Evolutionary conservation across 2,329 filamentous ascomycete genomes (phyloP).

Genomic region (Davidsoniella virescens): DNA sequence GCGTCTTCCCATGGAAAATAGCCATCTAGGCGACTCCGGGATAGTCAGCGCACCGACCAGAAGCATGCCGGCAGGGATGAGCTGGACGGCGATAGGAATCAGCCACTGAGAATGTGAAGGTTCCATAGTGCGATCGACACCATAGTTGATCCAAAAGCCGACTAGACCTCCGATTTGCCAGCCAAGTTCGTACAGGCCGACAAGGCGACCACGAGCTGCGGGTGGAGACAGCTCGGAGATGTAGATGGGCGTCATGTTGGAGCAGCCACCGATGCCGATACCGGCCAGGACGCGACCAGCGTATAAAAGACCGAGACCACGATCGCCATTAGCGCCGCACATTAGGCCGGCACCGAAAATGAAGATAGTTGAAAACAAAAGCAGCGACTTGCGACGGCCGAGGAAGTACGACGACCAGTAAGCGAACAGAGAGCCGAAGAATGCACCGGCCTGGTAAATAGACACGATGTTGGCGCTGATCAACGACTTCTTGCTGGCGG

Average conservation of each 20-base stretch:
- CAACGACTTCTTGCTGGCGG: slow-evolving; percentile 32
- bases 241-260: slow-evolving; percentile 47
- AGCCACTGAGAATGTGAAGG: slow-evolving; percentile 59
- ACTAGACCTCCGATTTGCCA: slow-evolving; percentile 48
- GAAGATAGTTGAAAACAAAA: slow-evolving; percentile 47
- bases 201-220: slow-evolving; percentile 45
- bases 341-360: slow-evolving; percentile 48
- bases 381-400: slow-evolving; percentile 48
- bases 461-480: slow-evolving; percentile 64
- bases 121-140: slow-evolving; percentile 50
- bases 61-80: slow-evolving; percentile 49
- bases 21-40: slow-evolving; percentile 53
- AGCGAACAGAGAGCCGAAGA: slow-evolving; percentile 60
- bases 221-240: slow-evolving; percentile 45
- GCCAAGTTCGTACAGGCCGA: slow-evolving; percentile 51
- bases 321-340: slow-evolving; percentile 33
- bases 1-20: slow-evolving; percentile 44
- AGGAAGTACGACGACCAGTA: slow-evolving; percentile 50
- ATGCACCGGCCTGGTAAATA: slow-evolving; percentile 63
- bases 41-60: slow-evolving; percentile 46
- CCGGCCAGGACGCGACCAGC: slow-evolving; percentile 47
- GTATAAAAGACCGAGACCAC: slow-evolving; percentile 48
- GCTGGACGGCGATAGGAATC: slow-evolving; percentile 45
- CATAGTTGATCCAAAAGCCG: slow-evolving; percentile 52
- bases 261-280: slow-evolving; percentile 45